Conservation (phyloP, 139 green algal species). For the Volvox reticuliferus region DNA sequence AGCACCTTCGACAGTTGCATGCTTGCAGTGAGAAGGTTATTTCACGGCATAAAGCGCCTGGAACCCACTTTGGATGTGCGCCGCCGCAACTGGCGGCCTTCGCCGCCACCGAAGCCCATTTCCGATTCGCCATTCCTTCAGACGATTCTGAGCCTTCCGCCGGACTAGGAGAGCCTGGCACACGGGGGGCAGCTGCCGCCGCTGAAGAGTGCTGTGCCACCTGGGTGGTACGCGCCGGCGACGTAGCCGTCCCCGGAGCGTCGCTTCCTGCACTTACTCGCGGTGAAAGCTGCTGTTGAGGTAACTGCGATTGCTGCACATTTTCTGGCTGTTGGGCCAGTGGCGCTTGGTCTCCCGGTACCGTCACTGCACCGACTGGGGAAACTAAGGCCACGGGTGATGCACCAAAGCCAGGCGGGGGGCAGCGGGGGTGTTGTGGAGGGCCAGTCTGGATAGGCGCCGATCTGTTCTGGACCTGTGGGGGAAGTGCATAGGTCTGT, state of each 20-base stretch:
- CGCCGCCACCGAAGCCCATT: neutral
- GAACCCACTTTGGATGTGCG: too few relatives aligned
- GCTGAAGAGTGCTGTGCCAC: neutral
- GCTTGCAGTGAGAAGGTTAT: too few relatives aligned
- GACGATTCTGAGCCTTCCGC: neutral
- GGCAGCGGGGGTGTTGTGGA: neutral
- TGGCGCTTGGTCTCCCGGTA: neutral
- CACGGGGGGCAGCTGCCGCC: neutral
- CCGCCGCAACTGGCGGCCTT: neutral
- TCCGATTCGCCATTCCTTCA: neutral
- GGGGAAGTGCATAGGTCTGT: neutral
- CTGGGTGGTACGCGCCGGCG: neutral
- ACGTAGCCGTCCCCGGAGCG: neutral
- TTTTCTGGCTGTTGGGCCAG: neutral
- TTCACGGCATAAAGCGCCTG: too few relatives aligned
- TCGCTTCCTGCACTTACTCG: neutral
- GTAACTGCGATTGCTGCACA: constrained; percentile 11
- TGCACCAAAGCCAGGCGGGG: neutral
- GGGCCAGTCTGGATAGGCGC: neutral
- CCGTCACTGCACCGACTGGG: neutral
- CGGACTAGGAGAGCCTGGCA: neutral
- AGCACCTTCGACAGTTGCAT: too few relatives aligned
- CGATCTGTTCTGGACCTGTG: neutral
- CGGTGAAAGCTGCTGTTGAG: neutral
- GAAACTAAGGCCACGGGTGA: neutral